Base-by-base conservation (phyloP, 2,329 filamentous ascomycete genomes). In the Scedosporium dehoogii region DNA sequence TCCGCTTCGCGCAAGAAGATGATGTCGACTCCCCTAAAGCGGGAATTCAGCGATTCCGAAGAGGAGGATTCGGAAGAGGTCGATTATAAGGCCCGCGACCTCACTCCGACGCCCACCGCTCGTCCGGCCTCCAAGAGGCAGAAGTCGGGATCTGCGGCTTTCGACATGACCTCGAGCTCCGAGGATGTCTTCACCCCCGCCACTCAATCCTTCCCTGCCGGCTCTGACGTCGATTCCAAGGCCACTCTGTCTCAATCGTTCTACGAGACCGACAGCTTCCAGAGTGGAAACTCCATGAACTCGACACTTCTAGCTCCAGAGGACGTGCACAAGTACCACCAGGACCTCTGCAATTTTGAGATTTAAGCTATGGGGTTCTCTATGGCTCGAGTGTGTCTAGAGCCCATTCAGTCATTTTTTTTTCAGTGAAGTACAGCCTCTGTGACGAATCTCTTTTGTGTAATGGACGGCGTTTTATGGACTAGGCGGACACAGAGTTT, bases 41-140 rank as follows among this genome's bases (percentile, higher is more conserved):
- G 33, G 12, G 53, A 63, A 21, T 61, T 59, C 14, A 51, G 60
- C 6, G 70, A 72, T 3, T 68, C 67, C 1, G 68, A 71, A 1
- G 67, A 70, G 25, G 64, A 69, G 38, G 68, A 69, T 18, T 67
- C 69, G 14, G 67, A 69, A 7, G 67, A 67, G 21, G 62, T 69
- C 23, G 66, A 72, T 25, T 61, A 55, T 56, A 56, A 61, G 27
- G 29, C 46, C 25, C 59, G 59, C 46, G 59, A 61, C 48, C 48
- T 56, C 59, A 61, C 59, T 2, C 59, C 59, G 6, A 61, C 59
- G 18, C 59, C 59, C 3, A 23, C 46, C 9, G 23, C 48, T 25
- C 59, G 59, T 18, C 59, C 59, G 4, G 18, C 16, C 21, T 1
- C 33, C 4, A 61, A 61, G 33, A 51, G 48, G 27, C 25, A 33